phyloP scores from a whole-genome alignment of 352 stramenopile genomes.

The Pythium graminicola region DNA sequence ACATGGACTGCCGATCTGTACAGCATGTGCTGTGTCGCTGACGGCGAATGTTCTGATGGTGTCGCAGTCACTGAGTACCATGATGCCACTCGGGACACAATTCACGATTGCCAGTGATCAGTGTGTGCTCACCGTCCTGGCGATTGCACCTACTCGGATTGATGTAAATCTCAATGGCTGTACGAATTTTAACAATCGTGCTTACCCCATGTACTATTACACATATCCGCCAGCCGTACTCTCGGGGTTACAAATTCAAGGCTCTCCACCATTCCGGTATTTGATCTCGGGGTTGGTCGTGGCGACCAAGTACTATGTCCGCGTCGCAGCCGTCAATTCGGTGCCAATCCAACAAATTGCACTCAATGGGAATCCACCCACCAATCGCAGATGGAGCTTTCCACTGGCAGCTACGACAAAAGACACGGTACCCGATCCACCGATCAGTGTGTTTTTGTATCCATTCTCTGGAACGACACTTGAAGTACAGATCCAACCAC shows the following conservation, averaged over 20 bases:
- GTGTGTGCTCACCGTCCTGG: conserved; percentile 37
- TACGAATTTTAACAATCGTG: conserved; percentile 35
- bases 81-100: conserved; percentile 27
- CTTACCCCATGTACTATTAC: conserved; percentile 60
- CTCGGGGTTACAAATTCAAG: conserved; percentile 51
- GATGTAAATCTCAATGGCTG: conserved; percentile 28
- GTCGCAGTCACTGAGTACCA: conserved; percentile 25
- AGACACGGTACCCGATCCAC: conserved; percentile 77
- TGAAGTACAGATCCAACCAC: conserved; percentile 71
- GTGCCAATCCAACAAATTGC: conserved; percentile 84
- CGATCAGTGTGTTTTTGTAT: conserved; percentile 48
- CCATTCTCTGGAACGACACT: conserved; percentile 53
- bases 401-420: conserved; percentile 58
- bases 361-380: conserved; percentile 56
- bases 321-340: conserved; percentile 88
- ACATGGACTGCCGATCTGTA: conserved; percentile 48
- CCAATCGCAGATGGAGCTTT: conserved; percentile 92
- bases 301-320: conserved; percentile 85
- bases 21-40: conserved; percentile 38
- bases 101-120: conserved; percentile 50
- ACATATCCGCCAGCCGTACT: conserved; percentile 43
- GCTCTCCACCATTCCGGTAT: conserved; percentile 75
- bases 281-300: conserved; percentile 64
- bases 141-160: conserved; percentile 15
- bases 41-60: conserved; percentile 32